Percentiles rank a stretch among this genome's conserved stretches.
These are phyloP conservation scores for Dactylorhiza incarnata DNA, from an alignment of 106 monocot species.

Conservation along the genomic window DNA sequence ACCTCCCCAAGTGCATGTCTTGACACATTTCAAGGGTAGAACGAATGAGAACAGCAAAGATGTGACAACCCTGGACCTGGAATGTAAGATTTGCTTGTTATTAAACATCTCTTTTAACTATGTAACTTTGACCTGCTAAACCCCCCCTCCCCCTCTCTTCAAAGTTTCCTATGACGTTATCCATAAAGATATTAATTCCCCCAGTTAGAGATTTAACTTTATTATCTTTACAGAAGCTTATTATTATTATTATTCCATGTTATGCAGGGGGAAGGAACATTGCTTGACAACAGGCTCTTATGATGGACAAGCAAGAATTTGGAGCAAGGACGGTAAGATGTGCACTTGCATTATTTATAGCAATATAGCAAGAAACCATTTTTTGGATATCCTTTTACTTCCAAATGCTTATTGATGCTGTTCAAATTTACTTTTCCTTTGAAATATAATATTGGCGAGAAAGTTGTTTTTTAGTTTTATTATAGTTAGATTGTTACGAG, in stretches of 20 bases:
- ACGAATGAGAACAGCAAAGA: conserved; percentile 97
- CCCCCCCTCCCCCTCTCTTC: neutral
- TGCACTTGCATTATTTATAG: neutral
- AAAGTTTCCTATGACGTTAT: neutral
- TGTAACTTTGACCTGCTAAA: neutral
- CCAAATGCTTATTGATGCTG: neutral
- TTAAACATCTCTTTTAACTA: neutral
- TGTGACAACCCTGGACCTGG: conserved; percentile 96
- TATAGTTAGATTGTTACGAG: neutral
- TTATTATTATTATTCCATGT: neutral
- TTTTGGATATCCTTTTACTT: neutral
- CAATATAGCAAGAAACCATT: neutral
- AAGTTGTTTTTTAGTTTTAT: neutral
- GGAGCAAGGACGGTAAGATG: conserved; percentile 75
- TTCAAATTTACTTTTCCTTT: neutral
- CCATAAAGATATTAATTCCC: neutral
- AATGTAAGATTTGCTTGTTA: conserved; percentile 49
- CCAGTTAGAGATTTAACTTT: neutral
- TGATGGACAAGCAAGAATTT: conserved; percentile 98
- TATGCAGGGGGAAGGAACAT: conserved; percentile 79
- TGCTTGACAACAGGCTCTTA: conserved; percentile 96
- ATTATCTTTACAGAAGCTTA: neutral
- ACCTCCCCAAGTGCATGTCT: conserved; percentile 42
- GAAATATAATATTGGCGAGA: neutral
- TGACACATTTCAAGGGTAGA: conserved; percentile 96